Evolutionary conservation across 2,329 filamentous ascomycete genomes (phyloP).

Genomic region (Arthrobotrys entomopaga): DNA sequence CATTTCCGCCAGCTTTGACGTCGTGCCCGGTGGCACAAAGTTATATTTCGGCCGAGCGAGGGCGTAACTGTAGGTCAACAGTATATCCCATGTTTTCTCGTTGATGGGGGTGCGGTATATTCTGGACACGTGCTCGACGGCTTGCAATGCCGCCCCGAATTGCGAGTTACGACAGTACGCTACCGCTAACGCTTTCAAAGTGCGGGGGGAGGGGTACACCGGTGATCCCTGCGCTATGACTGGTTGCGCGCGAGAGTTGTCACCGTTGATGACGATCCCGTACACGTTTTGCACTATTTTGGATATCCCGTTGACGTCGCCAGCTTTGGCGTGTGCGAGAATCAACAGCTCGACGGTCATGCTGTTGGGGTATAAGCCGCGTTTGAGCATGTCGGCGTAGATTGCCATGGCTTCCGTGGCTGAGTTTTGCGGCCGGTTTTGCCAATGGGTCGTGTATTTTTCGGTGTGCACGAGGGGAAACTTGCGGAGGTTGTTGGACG

Average conservation of each 20-base stretch:
- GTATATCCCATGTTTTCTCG: conserved; percentile 46
- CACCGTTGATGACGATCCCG: conserved; percentile 28
- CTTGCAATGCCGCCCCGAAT: conserved; percentile 40
- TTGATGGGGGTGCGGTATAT: conserved; percentile 35
- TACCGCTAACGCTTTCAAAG: conserved; percentile 29
- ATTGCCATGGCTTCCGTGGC: conserved; percentile 33
- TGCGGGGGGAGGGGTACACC: conserved; percentile 33
- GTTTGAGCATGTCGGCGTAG: conserved; percentile 49
- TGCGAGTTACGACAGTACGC: conserved; percentile 47
- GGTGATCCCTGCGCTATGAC: conserved; percentile 42
- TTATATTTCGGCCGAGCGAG: conserved; percentile 44
- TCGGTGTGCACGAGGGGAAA: conserved; percentile 38
- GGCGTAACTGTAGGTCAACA: conserved; percentile 50
- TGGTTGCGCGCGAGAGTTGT: conserved; percentile 19
- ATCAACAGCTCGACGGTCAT: conserved; percentile 52
- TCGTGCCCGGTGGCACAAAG: conserved; percentile 25
- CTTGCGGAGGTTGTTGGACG: conserved; percentile 36
- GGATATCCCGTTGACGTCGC: conserved; percentile 31
- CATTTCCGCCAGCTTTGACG: conserved; percentile 28
- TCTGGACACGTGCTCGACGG: conserved; percentile 33
- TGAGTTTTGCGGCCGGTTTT: conserved; percentile 16
- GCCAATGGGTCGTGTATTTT: conserved; percentile 30
- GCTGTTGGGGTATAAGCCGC: conserved; percentile 38
- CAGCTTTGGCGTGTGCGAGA: conserved; percentile 28
- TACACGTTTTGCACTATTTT: conserved; percentile 43